A percentile compares a stretch with the other conserved stretches of the same genome.
Evolutionary conservation across 345 rosid species (phyloP).

Genomic region (rapeseed (Brassica napus)): DNA sequence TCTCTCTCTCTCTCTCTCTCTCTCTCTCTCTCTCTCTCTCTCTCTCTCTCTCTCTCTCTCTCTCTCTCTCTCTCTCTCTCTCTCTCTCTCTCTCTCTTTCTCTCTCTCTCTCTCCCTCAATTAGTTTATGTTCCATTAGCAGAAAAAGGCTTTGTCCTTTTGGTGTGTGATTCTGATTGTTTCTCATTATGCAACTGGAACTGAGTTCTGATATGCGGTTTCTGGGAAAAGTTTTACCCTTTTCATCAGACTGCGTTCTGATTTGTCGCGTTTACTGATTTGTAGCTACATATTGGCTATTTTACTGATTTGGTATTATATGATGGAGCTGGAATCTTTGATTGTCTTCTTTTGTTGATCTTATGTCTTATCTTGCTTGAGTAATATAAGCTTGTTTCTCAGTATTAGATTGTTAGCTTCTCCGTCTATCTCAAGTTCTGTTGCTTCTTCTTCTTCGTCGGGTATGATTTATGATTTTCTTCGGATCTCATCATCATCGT

Average conservation of each 20-base stretch:
- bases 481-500: too few relatives aligned
- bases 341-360: neutral
- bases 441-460: too few relatives aligned
- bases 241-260: neutral
- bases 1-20: too few relatives aligned
- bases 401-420: too few relatives aligned
- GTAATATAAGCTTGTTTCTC: neutral
- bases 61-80: too few relatives aligned
- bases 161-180: neutral
- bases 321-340: constrained; percentile 5
- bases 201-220: neutral
- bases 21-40: too few relatives aligned
- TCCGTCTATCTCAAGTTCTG: too few relatives aligned
- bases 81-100: too few relatives aligned
- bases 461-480: too few relatives aligned
- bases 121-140: neutral
- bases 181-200: neutral
- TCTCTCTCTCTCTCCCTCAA: too few relatives aligned
- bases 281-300: neutral
- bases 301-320: constrained; percentile 6
- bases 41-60: too few relatives aligned
- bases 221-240: neutral
- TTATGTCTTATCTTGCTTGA: neutral
- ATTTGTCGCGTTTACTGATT: neutral
- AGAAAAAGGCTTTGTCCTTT: neutral